A percentile compares a stretch with the other conserved stretches of the same genome.
Conservation (phyloP, 2,329 filamentous ascomycete species). For the Penicillium sp. region DNA sequence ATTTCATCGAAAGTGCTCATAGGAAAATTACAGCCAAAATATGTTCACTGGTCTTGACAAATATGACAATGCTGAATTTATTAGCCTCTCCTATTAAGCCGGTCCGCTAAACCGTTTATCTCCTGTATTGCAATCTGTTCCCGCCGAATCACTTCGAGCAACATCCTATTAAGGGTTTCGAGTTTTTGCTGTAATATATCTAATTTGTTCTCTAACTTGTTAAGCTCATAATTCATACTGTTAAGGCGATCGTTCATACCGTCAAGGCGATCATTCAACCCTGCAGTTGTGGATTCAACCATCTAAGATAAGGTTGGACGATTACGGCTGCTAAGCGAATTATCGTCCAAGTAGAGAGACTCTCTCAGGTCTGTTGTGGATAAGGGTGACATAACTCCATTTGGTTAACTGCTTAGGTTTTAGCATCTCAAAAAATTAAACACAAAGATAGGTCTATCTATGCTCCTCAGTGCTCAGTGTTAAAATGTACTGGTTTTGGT, state of each 20-base stretch:
- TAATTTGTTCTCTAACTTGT: neutral
- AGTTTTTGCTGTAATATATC: neutral
- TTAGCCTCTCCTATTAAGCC: neutral
- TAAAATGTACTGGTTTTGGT: neutral
- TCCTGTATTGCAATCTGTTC: neutral
- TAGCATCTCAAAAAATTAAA: no score
- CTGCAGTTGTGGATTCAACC: neutral
- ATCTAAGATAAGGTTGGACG: neutral
- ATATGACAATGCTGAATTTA: neutral
- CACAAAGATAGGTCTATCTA: neutral
- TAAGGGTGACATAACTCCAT: neutral
- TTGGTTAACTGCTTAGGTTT: neutral
- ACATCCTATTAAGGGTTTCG: neutral
- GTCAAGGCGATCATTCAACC: neutral
- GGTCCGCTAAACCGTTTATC: neutral
- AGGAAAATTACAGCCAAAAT: neutral
- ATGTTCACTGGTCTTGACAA: neutral
- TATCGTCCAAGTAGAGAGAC: neutral
- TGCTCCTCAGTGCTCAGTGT: neutral
- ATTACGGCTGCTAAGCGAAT: neutral
- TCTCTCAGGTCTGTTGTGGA: neutral
- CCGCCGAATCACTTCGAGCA: neutral
- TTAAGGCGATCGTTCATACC: neutral
- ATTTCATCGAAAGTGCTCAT: neutral
- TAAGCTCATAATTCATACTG: neutral